Evolutionary conservation across 106 monocot genomes (phyloP).

Genomic region (Ottelia alismoides): DNA sequence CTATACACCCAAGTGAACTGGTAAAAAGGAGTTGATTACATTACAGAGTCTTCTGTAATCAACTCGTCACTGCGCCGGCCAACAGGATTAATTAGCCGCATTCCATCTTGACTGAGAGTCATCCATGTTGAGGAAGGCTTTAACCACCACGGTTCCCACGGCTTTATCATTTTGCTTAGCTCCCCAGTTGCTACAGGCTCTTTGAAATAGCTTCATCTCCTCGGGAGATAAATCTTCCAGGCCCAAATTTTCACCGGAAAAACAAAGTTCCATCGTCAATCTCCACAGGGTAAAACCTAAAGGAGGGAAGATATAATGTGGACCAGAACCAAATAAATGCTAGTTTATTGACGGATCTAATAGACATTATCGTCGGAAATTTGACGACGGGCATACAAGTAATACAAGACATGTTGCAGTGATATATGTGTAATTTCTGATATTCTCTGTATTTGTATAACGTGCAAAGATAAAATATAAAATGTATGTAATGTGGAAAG

Average conservation of each 20-base stretch:
- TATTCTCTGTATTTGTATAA: too few species aligned
- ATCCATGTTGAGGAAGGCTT: slow-evolving; percentile 48
- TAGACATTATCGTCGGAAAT: too few species aligned
- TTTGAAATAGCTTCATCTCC: slow-evolving; percentile 62
- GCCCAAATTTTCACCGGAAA: slow-evolving; percentile 42
- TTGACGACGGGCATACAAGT: too few species aligned
- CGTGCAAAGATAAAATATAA: too few species aligned
- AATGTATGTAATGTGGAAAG: too few species aligned
- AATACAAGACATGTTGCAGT: too few species aligned
- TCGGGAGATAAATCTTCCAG: slow-evolving; percentile 59
- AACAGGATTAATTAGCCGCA: slow-evolving; percentile 50
- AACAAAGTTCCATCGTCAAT: background rate
- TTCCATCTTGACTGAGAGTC: slow-evolving; percentile 49
- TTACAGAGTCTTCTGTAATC: background rate
- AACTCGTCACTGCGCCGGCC: slow-evolving; percentile 2
- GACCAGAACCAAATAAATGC: too few species aligned
- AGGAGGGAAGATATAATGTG: too few species aligned
- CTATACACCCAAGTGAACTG: slow-evolving; percentile 77
- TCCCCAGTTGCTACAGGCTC: slow-evolving; percentile 62
- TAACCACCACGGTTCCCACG: slow-evolving; percentile 95
- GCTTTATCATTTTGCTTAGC: slow-evolving; percentile 86
- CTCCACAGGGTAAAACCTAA: too few species aligned
- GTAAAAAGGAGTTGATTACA: slow-evolving; percentile 33
- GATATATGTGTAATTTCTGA: too few species aligned
- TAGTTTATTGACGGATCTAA: too few species aligned